Percentiles rank a stretch among this genome's conserved stretches.
Evolutionary conservation across 148 eudicot genomes (phyloP).

Genomic region (Chenopodium formosanum): DNA sequence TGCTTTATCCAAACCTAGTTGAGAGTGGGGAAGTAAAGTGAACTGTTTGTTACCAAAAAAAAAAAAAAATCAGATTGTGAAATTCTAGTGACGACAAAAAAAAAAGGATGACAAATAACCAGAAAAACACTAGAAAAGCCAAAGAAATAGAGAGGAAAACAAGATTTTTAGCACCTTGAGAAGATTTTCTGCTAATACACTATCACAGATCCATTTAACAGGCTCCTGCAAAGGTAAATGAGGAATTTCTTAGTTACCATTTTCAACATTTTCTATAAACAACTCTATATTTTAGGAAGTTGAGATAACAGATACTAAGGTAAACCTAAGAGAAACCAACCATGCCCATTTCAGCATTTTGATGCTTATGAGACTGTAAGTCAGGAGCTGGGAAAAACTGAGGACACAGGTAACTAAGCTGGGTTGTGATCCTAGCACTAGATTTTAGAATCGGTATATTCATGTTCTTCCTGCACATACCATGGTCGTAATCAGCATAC

Average conservation of each 20-base stretch:
- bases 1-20: conserved; percentile 68
- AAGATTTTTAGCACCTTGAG: conserved; percentile 50
- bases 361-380: conserved; percentile 50
- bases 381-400: conserved; percentile 88
- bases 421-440: conserved; percentile 80
- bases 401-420: conserved; percentile 82
- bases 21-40: conserved; percentile 70
- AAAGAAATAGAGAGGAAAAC: neutral
- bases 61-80: too few species aligned
- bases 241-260: conserved; percentile 19
- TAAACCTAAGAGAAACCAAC: conserved; percentile 39
- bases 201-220: neutral
- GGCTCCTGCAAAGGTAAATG: conserved; percentile 1
- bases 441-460: conserved; percentile 74
- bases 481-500: conserved; percentile 53
- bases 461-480: conserved; percentile 64
- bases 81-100: neutral
- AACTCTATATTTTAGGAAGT: neutral
- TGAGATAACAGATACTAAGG: conserved; percentile 2
- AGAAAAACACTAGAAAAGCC: neutral
- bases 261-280: neutral
- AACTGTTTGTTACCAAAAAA: conserved; percentile 42
- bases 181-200: conserved; percentile 67
- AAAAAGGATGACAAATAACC: neutral
- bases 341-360: conserved; percentile 24